Evolutionary conservation across 2,329 filamentous ascomycete species (phyloP).

Genomic region (Venturia effusa): DNA sequence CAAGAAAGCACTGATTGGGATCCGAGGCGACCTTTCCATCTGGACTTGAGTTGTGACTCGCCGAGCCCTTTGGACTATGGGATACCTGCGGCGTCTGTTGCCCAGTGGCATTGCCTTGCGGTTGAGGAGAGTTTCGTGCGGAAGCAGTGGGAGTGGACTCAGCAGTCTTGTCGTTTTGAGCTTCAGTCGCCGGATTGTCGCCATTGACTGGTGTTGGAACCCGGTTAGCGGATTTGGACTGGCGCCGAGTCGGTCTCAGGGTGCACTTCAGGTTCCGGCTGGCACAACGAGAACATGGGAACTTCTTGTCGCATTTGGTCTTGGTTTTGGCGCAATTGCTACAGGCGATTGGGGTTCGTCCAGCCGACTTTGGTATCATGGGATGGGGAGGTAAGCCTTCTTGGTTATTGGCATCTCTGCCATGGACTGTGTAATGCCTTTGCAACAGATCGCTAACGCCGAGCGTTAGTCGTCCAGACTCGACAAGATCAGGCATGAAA

Average conservation of each 20-base stretch:
- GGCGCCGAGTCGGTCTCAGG: conserved; percentile 36
- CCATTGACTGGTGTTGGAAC: conserved; percentile 9
- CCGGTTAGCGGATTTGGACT: conserved; percentile 29
- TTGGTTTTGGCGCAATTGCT: conserved; percentile 44
- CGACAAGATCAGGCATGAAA: not conserved
- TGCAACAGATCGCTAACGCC: conserved; percentile 37
- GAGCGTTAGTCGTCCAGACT: not conserved
- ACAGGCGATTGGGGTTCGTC: conserved; percentile 41
- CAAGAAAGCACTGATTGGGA: conserved; percentile 27
- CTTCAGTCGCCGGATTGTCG: conserved; percentile 14
- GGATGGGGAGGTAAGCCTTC: conserved; percentile 35
- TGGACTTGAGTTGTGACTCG: conserved; percentile 1
- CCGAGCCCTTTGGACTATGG: not conserved
- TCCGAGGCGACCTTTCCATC: conserved; percentile 21
- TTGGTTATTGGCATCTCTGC: conserved; percentile 38
- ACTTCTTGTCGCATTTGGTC: conserved; percentile 45
- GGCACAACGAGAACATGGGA: conserved; percentile 42
- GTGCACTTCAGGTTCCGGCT: conserved; percentile 37
- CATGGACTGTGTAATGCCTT: conserved; percentile 42
- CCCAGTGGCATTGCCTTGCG: conserved; percentile 14
- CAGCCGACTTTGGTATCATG: conserved; percentile 41
- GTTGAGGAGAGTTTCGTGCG: conserved; percentile 25
- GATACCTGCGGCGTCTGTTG: not conserved
- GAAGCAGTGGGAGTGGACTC: conserved; percentile 21
- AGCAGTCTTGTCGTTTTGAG: conserved; percentile 24